Evolutionary conservation across 352 stramenopile genomes (phyloP).

Genomic region (Phytopythium chamaehyphon): DNA sequence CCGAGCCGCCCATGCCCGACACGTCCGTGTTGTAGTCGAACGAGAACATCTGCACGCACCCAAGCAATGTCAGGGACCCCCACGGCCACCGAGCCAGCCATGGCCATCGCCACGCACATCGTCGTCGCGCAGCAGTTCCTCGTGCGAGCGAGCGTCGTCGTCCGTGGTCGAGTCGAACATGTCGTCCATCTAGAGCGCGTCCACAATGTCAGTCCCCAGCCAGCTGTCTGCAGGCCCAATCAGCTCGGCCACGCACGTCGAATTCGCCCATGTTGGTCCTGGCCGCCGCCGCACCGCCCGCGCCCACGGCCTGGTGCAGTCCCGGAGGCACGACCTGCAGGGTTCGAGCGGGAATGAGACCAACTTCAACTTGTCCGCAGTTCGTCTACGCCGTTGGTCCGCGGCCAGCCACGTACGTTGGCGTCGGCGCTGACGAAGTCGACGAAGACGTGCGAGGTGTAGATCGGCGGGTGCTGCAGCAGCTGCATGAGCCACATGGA

Average conservation of each 20-base stretch:
- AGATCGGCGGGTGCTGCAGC: conserved; percentile 72
- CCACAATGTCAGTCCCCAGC: neutral
- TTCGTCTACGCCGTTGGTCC: no score
- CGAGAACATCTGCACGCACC: conserved; percentile 13
- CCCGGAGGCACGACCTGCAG: conserved; percentile 39
- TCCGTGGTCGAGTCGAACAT: conserved; percentile 48
- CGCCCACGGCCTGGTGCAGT: conserved; percentile 30
- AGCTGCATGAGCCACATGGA: conserved; percentile 82
- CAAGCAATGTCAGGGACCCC: conserved; percentile 2
- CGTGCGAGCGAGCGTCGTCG: conserved; percentile 43
- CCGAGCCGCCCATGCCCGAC: conserved; percentile 11
- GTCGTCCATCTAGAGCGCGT: neutral
- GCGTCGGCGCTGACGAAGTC: conserved; percentile 79
- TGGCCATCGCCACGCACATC: conserved; percentile 23
- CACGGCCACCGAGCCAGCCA: neutral
- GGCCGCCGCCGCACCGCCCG: conserved; percentile 10
- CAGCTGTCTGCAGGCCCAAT: neutral
- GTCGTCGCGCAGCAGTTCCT: conserved; percentile 44
- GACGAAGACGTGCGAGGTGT: conserved; percentile 78
- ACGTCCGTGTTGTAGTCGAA: conserved; percentile 72
- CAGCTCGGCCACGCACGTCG: conserved; percentile 31
- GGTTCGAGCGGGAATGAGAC: no score
- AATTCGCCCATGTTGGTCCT: conserved; percentile 76
- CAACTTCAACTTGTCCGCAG: conserved; percentile 2
- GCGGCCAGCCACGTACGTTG: conserved; percentile 54